A percentile compares a stretch with the other conserved stretches of the same genome.
Evolutionary conservation across 257 asterid species (phyloP).

Genomic region (Scutellaria galericulata): DNA sequence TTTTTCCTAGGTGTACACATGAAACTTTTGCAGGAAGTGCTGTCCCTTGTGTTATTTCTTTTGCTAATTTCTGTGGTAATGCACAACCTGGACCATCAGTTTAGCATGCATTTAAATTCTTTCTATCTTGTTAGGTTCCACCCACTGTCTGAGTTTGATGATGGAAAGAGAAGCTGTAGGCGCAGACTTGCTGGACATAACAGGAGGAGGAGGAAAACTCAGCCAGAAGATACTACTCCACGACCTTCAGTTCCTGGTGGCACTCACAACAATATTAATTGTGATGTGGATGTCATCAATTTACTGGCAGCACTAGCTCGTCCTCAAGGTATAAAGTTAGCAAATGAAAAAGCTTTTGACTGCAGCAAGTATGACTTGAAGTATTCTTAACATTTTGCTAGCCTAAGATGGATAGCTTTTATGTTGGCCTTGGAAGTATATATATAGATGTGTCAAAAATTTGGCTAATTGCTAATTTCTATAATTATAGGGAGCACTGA

Average conservation of each 20-base stretch:
- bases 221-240: conserved; percentile 65
- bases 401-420: background rate
- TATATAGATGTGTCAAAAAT: background rate
- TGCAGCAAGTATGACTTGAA: background rate
- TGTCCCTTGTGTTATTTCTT: background rate
- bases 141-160: conserved; percentile 89
- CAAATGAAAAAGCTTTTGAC: conserved; percentile 30
- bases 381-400: conserved; percentile 2
- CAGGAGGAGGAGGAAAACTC: conserved; percentile 86
- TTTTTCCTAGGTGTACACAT: conserved; percentile 5
- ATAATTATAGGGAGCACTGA: conserved; percentile 55
- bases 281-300: conserved; percentile 62
- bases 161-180: conserved; percentile 95
- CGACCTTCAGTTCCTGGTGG: conserved; percentile 44
- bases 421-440: conserved; percentile 12
- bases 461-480: conserved; percentile 22
- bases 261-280: conserved; percentile 41
- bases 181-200: conserved; percentile 95
- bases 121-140: conserved; percentile 64
- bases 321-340: conserved; percentile 56
- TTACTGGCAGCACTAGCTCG: conserved; percentile 60
- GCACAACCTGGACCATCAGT: conserved; percentile 6
- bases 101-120: background rate
- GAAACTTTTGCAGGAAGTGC: background rate
- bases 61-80: conserved; percentile 11